These are phyloP conservation scores for Globisporangium sylvaticum DNA, from an alignment of 352 stramenopile genomes.

Conservation along the genomic window DNA sequence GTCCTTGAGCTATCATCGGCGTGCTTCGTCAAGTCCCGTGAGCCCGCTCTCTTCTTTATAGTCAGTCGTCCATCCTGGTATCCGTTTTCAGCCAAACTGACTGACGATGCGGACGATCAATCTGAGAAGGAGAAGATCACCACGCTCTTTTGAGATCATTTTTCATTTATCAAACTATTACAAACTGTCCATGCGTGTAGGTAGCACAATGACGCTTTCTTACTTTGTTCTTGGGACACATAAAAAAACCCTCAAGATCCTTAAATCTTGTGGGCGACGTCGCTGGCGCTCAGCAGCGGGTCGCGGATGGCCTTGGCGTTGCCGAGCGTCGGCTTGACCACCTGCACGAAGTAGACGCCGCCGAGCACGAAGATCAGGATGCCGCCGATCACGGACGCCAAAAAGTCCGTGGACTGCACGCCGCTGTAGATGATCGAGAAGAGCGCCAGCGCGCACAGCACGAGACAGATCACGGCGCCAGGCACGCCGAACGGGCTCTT, in stretches of 20 bases:
- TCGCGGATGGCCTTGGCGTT: constrained; percentile 32
- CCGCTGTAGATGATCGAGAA: constrained; percentile 71
- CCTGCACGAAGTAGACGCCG: constrained; percentile 41
- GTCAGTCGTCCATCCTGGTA: no score
- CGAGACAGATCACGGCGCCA: constrained; percentile 38
- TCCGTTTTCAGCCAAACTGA: no score
- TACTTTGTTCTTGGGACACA: not conserved
- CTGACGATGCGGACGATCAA: no score
- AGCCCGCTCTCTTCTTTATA: no score
- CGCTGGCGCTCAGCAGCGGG: constrained; percentile 33
- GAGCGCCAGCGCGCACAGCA: constrained; percentile 39
- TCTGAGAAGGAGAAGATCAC: no score
- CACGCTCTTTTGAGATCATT: no score
- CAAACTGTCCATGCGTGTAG: no score
- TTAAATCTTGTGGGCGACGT: constrained; percentile 19
- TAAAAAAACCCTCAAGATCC: not conserved
- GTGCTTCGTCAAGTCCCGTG: no score
- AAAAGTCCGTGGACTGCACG: constrained; percentile 47
- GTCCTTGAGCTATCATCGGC: no score
- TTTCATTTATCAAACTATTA: no score
- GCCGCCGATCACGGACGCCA: constrained; percentile 52
- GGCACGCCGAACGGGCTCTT: constrained; percentile 49
- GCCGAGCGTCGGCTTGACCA: constrained; percentile 31
- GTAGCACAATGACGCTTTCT: no score
- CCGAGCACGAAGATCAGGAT: constrained; percentile 50